Conservation (phyloP, 1,284 basidiomycete genomes). For the Puccinia polysora region DNA sequence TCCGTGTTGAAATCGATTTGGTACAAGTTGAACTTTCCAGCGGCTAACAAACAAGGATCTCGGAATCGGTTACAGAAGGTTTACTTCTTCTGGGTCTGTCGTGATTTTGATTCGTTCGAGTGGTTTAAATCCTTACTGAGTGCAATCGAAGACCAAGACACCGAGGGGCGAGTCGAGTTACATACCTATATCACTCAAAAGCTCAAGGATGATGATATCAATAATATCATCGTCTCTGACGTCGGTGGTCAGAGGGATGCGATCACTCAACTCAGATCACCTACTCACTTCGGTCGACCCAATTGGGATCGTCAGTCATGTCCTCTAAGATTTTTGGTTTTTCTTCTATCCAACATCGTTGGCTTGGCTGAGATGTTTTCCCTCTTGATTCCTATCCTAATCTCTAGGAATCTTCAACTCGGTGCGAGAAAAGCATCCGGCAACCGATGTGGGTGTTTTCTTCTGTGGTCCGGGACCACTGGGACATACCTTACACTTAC, state of each 20-base stretch:
- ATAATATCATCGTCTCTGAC: conserved; percentile 76
- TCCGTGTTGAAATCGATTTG: conserved; percentile 87
- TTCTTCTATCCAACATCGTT: no score
- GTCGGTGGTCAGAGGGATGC: conserved; percentile 82
- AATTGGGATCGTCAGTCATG: conserved; percentile 56
- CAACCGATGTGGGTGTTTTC: conserved; percentile 74
- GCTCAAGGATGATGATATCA: conserved; percentile 80
- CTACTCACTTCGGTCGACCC: conserved; percentile 88
- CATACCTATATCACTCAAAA: conserved; percentile 83
- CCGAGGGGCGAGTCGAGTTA: conserved; percentile 63
- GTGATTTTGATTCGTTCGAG: conserved; percentile 60
- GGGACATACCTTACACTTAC: conserved; percentile 66
- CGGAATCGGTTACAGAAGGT: conserved; percentile 53
- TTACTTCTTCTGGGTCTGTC: conserved; percentile 53
- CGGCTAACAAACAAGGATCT: conserved; percentile 44
- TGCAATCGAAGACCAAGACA: conserved; percentile 85
- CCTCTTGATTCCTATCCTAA: conserved; percentile 1
- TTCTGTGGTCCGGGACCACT: conserved; percentile 68
- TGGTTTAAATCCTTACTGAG: conserved; percentile 90
- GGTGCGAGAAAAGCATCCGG: conserved; percentile 70
- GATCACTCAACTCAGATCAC: conserved; percentile 73
- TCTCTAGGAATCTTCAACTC: conserved; percentile 69
- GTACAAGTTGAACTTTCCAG: conserved; percentile 77
- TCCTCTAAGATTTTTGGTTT: not conserved
- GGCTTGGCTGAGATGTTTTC: no score